These are phyloP conservation scores for Barnettozyma hawaiiensis DNA, from an alignment of 1,139 yeast species.

Conservation along the genomic window DNA sequence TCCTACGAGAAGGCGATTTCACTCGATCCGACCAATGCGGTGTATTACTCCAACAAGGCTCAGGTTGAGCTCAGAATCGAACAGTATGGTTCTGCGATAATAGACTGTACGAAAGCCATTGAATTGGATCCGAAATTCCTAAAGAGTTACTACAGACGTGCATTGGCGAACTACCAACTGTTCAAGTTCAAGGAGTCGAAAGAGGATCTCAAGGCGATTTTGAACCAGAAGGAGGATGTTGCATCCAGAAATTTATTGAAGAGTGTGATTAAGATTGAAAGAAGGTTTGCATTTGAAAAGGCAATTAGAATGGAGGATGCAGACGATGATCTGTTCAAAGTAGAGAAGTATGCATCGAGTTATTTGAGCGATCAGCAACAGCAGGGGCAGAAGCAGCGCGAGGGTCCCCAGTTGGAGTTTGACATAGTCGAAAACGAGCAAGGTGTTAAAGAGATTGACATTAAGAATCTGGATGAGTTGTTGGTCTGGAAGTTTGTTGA, in stretches of 20 bases:
- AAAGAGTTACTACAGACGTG: constrained; percentile 79
- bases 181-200: constrained; percentile 72
- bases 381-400: constrained; percentile 64
- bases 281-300: constrained; percentile 73
- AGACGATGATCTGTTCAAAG: constrained; percentile 37
- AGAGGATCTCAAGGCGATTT: constrained; percentile 59
- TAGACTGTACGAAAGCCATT: constrained; percentile 71
- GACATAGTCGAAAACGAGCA: constrained; percentile 27
- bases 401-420: constrained; percentile 56
- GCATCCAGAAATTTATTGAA: constrained; percentile 59
- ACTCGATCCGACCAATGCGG: constrained; percentile 58
- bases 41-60: constrained; percentile 82
- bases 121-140: constrained; percentile 59
- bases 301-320: constrained; percentile 76
- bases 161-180: constrained; percentile 74
- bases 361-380: constrained; percentile 29
- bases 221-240: constrained; percentile 54
- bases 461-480: constrained; percentile 34
- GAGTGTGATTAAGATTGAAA: constrained; percentile 62
- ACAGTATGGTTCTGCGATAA: constrained; percentile 77
- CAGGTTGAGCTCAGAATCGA: constrained; percentile 84
- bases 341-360: constrained; percentile 27
- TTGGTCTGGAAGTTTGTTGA: constrained; percentile 65
- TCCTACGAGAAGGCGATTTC: constrained; percentile 75
- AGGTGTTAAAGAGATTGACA: constrained; percentile 21